Evolutionary conservation across 2,329 filamentous ascomycete species (phyloP).

Genomic region (Penicillium sp.): DNA sequence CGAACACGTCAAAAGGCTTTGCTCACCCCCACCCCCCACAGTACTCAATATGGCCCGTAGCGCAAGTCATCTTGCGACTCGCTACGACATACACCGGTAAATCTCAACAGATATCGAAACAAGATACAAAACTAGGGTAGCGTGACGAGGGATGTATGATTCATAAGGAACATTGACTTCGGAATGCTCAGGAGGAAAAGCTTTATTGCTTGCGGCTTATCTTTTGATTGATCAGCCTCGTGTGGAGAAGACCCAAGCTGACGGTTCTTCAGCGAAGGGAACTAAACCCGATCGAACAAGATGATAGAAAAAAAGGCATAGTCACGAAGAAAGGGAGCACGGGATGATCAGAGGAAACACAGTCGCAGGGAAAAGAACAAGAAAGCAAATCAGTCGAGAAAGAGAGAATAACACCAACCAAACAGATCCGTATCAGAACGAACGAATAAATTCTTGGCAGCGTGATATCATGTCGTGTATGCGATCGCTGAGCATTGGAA

Average conservation of each 20-base stretch:
- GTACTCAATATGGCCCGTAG: background rate
- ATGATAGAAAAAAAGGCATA: background rate
- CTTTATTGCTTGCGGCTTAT: background rate
- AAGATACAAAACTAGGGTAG: background rate
- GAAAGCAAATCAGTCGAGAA: background rate
- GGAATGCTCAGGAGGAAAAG: background rate
- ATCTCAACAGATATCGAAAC: background rate
- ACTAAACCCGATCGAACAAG: background rate
- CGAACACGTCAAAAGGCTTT: too few relatives aligned
- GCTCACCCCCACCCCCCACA: background rate
- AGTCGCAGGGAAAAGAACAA: background rate
- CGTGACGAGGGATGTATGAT: background rate
- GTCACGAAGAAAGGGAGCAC: background rate
- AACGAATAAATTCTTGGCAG: background rate
- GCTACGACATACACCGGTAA: background rate
- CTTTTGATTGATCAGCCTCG: background rate
- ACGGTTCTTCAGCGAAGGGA: background rate
- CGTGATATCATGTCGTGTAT: slow-evolving; percentile 9
- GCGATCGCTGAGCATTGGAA: slow-evolving; percentile 4
- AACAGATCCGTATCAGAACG: background rate
- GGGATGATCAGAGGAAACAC: background rate
- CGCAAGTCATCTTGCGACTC: background rate
- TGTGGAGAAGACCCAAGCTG: background rate
- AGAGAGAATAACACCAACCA: background rate
- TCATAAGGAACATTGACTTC: background rate